These are phyloP conservation scores for Aaosphaeria arxii DNA, from an alignment of 2,329 filamentous ascomycete species.

Conservation along the genomic window DNA sequence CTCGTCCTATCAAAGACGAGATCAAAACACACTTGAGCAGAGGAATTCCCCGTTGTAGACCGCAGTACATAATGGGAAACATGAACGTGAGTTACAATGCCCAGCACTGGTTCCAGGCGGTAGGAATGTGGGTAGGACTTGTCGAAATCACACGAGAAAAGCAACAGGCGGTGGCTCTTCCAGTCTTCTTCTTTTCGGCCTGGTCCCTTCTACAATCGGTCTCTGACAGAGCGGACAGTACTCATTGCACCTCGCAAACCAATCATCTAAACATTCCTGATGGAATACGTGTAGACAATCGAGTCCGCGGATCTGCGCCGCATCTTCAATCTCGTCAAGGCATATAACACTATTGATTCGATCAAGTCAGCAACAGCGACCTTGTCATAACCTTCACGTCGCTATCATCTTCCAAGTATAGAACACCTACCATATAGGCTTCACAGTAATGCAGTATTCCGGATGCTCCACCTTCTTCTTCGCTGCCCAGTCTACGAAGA, in stretches of 20 bases:
- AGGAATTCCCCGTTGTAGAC: no score
- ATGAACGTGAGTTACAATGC: no score
- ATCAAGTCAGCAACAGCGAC: neutral
- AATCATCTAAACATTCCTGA: slow-evolving; percentile 35
- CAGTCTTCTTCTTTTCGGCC: slow-evolving; percentile 5
- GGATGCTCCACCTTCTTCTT: slow-evolving; percentile 19
- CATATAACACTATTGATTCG: slow-evolving; percentile 30
- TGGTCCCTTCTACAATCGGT: slow-evolving; percentile 29
- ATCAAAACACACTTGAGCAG: no score
- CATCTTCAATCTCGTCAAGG: slow-evolving; percentile 31
- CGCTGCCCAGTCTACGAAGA: slow-evolving; percentile 31
- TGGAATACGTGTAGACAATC: slow-evolving; percentile 37
- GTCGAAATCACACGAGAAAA: slow-evolving; percentile 20
- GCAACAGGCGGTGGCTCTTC: slow-evolving; percentile 14
- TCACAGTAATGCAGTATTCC: slow-evolving; percentile 9
- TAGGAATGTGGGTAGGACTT: no score
- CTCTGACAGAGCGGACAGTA: slow-evolving; percentile 38
- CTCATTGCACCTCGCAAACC: slow-evolving; percentile 36
- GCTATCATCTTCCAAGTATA: neutral
- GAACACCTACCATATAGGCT: slow-evolving; percentile 22
- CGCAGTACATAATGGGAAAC: no score
- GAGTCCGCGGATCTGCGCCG: slow-evolving; percentile 32
- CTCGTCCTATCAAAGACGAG: no score
- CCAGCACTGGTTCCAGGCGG: no score
- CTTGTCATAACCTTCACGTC: neutral